Evolutionary conservation across 345 rosid genomes (phyloP).

Genomic region (Erysimum cheiranthoides): DNA sequence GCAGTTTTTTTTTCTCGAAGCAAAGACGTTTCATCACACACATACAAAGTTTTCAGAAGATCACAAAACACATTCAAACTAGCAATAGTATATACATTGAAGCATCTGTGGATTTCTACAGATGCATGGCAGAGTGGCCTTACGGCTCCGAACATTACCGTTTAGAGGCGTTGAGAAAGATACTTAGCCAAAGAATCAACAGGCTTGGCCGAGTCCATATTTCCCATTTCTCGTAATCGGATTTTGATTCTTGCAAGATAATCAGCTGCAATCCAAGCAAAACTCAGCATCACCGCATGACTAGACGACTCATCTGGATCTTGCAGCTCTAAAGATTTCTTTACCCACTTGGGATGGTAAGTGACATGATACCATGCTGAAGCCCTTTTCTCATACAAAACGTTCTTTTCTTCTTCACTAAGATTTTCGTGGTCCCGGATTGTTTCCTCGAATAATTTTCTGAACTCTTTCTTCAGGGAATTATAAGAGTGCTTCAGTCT

Average conservation of each 20-base stretch:
- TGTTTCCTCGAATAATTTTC: conserved; percentile 65
- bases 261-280: conserved; percentile 92
- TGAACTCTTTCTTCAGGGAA: conserved; percentile 74
- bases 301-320: conserved; percentile 47
- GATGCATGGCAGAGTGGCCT: conserved; percentile 65
- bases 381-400: conserved; percentile 72
- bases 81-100: neutral
- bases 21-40: conserved; percentile 6
- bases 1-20: neutral
- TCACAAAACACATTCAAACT: conserved; percentile 19
- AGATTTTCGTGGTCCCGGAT: conserved; percentile 53
- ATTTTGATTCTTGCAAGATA: conserved; percentile 85
- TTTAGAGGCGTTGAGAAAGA: conserved; percentile 66
- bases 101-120: conserved; percentile 16
- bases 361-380: conserved; percentile 95
- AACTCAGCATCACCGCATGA: conserved; percentile 62
- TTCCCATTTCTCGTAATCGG: conserved; percentile 43
- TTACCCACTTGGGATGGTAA: conserved; percentile 77
- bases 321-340: conserved; percentile 58
- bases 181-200: conserved; percentile 65
- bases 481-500: conserved; percentile 73
- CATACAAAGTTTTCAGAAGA: conserved; percentile 13
- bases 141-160: conserved; percentile 43
- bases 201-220: conserved; percentile 60
- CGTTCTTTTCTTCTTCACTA: conserved; percentile 63